Conservation (phyloP, 163 green algal species). For the Trebouxia gelatinosa region DNA sequence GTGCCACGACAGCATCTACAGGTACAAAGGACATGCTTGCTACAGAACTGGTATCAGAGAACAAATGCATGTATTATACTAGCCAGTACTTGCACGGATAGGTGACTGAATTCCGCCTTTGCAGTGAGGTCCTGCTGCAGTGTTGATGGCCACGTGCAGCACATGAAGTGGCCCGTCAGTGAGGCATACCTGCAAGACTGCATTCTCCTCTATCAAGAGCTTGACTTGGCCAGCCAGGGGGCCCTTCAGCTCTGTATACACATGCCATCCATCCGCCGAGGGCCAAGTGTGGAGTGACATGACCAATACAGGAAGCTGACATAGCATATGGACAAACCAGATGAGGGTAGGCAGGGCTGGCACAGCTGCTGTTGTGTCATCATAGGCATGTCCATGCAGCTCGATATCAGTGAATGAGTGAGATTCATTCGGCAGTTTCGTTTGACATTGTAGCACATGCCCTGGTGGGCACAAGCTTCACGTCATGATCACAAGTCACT, state of each 20-base stretch:
- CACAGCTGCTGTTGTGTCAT: background rate
- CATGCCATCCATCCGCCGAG: background rate
- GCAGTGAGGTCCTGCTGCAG: background rate
- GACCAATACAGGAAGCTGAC: background rate
- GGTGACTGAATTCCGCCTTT: background rate
- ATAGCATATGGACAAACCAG: background rate
- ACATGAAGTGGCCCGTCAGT: background rate
- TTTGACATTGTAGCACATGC: background rate
- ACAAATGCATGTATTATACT: background rate
- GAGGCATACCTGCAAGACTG: constrained; percentile 4
- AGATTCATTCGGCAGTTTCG: background rate
- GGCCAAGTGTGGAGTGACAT: background rate
- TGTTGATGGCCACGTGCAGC: background rate
- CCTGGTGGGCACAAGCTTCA: background rate
- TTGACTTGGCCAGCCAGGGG: constrained; percentile 8
- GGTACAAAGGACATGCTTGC: background rate
- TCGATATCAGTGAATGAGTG: background rate
- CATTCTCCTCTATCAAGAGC: constrained; percentile 29
- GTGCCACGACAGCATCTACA: background rate
- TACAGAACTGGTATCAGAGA: background rate
- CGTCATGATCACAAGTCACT: background rate
- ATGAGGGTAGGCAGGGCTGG: background rate
- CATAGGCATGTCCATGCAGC: background rate
- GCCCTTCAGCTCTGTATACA: background rate
- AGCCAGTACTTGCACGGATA: background rate